These are phyloP conservation scores for Trichoderma semiorbis DNA, from an alignment of 2,329 filamentous ascomycete species.

Conservation along the genomic window DNA sequence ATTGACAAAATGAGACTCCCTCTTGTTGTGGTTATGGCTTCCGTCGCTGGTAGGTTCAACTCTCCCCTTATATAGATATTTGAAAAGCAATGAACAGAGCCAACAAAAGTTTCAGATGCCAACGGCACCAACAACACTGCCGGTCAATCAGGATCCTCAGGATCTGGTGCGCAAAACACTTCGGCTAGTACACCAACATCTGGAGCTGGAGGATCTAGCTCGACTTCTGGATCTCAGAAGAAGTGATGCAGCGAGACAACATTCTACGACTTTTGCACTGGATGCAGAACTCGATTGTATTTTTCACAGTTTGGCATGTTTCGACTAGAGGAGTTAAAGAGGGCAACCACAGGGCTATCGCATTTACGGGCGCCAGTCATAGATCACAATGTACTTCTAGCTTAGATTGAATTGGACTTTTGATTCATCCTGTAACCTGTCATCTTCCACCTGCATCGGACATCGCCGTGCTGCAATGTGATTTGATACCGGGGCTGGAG, in stretches of 20 bases:
- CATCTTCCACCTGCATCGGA: not conserved
- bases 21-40: conserved; percentile 13
- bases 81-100: not conserved
- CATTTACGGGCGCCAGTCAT: not conserved
- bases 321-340: not conserved
- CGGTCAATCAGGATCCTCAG: conserved; percentile 2
- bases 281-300: not conserved
- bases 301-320: not conserved
- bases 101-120: not conserved
- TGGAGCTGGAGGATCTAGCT: not conserved
- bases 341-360: conserved; percentile 2
- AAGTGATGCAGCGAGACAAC: not conserved
- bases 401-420: not conserved
- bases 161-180: conserved; percentile 1
- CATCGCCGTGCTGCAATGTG: not conserved
- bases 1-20: conserved; percentile 7
- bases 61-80: not conserved
- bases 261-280: not conserved
- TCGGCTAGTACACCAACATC: not conserved
- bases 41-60: not conserved
- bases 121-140: conserved; percentile 8
- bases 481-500: not conserved
- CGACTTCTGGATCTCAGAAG: conserved; percentile 1
- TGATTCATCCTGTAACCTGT: not conserved
- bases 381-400: conserved; percentile 9